phyloP scores from a whole-genome alignment of 2,329 filamentous ascomycete genomes.

The Pseudogymnoascus sp. region DNA sequence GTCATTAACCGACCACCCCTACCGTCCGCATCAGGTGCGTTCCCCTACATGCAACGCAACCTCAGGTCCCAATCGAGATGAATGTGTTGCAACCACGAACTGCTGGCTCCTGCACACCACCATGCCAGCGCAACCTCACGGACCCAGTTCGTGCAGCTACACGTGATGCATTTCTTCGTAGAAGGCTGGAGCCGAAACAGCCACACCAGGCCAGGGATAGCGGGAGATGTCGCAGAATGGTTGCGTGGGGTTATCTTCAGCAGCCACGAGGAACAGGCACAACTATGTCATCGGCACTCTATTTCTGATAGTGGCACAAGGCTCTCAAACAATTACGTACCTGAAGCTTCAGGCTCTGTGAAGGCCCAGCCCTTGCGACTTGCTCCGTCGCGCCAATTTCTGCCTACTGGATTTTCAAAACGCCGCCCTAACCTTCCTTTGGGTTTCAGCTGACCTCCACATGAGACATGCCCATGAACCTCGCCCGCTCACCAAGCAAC shows the following conservation, averaged over 20 bases:
- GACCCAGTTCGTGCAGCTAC: not conserved
- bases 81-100: conserved; percentile 1
- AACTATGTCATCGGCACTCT: conserved; percentile 4
- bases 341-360: not conserved
- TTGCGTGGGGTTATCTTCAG: not conserved
- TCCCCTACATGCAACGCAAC: not conserved
- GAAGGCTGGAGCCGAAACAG: not conserved
- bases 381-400: not conserved
- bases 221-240: not conserved
- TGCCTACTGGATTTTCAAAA: not conserved
- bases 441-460: not conserved
- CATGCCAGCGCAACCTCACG: not conserved
- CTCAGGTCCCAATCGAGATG: not conserved
- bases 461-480: conserved; percentile 3
- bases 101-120: conserved; percentile 2
- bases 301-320: not conserved
- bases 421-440: not conserved
- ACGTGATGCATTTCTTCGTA: not conserved
- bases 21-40: conserved; percentile 1
- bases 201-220: not conserved
- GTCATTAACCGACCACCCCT: not conserved
- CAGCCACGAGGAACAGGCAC: not conserved
- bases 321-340: not conserved
- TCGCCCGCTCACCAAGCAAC: not conserved
- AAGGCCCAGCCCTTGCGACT: not conserved